Percentiles rank a stretch among this genome's conserved stretches.
Conservation (phyloP, 768 basidiomycete genomes). For the Phanerochaete carnosa region DNA sequence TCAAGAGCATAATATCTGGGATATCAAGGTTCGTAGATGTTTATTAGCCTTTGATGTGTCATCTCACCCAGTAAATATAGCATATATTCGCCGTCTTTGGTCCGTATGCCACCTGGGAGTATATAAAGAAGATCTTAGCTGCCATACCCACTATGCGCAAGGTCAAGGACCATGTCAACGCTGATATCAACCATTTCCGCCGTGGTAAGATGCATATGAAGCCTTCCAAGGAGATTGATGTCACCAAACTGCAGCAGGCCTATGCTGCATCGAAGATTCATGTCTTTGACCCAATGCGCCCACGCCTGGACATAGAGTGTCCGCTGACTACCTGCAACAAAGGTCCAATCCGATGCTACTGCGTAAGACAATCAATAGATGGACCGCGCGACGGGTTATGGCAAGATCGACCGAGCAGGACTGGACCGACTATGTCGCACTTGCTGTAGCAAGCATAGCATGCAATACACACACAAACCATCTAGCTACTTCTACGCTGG, state of each 20-base stretch:
- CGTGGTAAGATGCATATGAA: conserved; percentile 5
- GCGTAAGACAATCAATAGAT: background rate
- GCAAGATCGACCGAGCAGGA: background rate
- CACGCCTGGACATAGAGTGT: background rate
- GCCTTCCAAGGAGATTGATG: background rate
- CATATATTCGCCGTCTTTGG: conserved; percentile 4
- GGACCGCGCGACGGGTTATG: background rate
- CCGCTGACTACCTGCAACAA: background rate
- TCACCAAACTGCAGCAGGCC: background rate
- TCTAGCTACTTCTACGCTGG: too few relatives aligned
- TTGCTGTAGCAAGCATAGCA: background rate
- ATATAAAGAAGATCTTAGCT: conserved; percentile 1
- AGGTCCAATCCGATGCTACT: background rate
- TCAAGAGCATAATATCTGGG: conserved; percentile 3
- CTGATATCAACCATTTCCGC: conserved; percentile 1
- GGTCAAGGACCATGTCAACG: conserved; percentile 5
- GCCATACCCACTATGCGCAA: conserved; percentile 3
- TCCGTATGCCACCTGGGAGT: conserved; percentile 4
- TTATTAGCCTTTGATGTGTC: background rate
- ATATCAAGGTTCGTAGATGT: background rate
- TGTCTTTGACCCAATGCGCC: background rate
- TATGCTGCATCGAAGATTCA: background rate
- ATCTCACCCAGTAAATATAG: background rate
- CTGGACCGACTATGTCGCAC: background rate
- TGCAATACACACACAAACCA: too few relatives aligned